Evolutionary conservation across 2,329 filamentous ascomycete genomes (phyloP).

Genomic region (Trichoderma endophyticum): DNA sequence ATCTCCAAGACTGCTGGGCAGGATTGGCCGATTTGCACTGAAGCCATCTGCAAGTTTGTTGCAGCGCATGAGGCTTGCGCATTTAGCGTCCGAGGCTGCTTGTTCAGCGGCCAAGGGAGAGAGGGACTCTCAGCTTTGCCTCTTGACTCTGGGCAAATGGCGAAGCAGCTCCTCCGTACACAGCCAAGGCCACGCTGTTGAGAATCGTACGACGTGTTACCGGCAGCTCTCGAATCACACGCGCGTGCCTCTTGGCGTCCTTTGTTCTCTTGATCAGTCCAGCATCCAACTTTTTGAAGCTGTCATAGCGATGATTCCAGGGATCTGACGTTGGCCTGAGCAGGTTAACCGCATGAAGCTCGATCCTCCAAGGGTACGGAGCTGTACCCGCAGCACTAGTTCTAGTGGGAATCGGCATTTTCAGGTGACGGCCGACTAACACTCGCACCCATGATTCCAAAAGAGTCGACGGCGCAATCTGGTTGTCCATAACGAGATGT

Average conservation of each 20-base stretch:
- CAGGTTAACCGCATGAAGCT: neutral
- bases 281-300: too few species aligned
- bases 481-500: neutral
- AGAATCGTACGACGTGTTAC: neutral
- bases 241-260: neutral
- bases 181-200: neutral
- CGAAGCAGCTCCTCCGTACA: neutral
- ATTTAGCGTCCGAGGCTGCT: neutral
- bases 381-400: constrained; percentile 4
- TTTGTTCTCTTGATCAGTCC: too few species aligned
- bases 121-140: neutral
- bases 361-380: neutral
- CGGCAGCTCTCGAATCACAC: neutral
- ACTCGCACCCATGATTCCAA: neutral
- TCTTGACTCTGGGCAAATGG: neutral
- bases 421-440: constrained; percentile 2
- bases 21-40: constrained; percentile 14
- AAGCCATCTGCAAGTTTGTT: constrained; percentile 9
- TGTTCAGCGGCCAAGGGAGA: neutral
- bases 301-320: neutral
- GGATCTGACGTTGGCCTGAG: neutral
- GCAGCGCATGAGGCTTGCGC: constrained; percentile 11
- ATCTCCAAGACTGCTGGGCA: constrained; percentile 7
- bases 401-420: constrained; percentile 9
- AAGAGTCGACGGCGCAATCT: neutral